A percentile compares a stretch with the other conserved stretches of the same genome.
These are phyloP conservation scores for Primulina huaijiensis DNA, from an alignment of 257 asterid species.

Conservation along the genomic window DNA sequence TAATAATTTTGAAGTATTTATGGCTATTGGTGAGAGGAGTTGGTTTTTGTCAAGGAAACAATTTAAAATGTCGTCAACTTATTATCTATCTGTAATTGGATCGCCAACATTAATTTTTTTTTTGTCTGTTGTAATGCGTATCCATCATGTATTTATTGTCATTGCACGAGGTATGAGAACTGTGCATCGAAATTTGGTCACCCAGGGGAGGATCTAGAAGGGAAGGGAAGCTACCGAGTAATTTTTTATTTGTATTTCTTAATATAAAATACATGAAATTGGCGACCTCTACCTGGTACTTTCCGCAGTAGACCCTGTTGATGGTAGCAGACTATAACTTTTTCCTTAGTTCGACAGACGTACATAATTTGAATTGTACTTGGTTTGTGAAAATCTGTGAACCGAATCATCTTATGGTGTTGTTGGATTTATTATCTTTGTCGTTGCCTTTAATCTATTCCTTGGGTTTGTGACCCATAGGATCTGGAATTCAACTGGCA, in stretches of 20 bases:
- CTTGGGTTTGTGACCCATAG: conserved; percentile 37
- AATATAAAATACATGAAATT: too few species aligned
- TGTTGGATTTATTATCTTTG: not conserved
- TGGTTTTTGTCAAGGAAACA: not conserved
- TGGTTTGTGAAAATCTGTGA: not conserved
- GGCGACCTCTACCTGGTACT: not conserved
- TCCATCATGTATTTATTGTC: not conserved
- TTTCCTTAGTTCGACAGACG: not conserved
- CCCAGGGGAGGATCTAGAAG: not conserved
- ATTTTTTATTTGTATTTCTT: too few species aligned
- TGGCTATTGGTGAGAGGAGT: conserved; percentile 1
- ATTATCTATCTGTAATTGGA: not conserved
- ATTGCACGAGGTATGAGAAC: not conserved
- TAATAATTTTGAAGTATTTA: conserved; percentile 16
- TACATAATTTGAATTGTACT: not conserved
- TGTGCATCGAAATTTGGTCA: not conserved
- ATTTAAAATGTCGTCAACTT: not conserved
- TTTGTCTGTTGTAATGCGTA: not conserved
- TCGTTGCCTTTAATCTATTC: not conserved
- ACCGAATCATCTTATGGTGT: not conserved
- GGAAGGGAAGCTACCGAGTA: not conserved
- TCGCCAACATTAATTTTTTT: too few species aligned
- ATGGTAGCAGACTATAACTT: not conserved
- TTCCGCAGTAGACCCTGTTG: not conserved
- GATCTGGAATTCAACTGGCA: conserved; percentile 75